Evolutionary conservation across 2,329 filamentous ascomycete genomes (phyloP).

Genomic region (Waltergamsia citrina): DNA sequence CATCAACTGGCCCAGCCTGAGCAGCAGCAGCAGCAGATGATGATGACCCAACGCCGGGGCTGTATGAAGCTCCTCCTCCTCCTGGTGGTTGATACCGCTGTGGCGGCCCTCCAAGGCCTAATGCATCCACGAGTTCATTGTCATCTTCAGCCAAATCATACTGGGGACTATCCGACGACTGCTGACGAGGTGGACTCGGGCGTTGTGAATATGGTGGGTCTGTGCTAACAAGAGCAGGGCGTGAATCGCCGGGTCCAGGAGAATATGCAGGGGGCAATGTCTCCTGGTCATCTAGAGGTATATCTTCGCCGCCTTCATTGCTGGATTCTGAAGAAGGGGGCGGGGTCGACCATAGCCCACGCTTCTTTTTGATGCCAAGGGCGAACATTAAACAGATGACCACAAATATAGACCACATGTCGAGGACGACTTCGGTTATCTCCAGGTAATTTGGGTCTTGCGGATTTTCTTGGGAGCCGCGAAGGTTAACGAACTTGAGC

Average conservation of each 20-base stretch:
- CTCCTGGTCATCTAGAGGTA: background rate
- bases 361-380: slow-evolving; percentile 13
- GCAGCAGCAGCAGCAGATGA: background rate
- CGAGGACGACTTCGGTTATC: slow-evolving; percentile 14
- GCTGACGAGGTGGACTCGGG: background rate
- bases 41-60: background rate
- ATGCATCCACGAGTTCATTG: background rate
- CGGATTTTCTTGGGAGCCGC: background rate
- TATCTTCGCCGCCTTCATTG: slow-evolving; percentile 3
- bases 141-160: background rate
- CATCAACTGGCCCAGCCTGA: slow-evolving; percentile 1
- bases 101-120: background rate
- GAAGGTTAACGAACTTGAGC: slow-evolving; percentile 6
- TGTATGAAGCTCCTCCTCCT: background rate
- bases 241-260: background rate
- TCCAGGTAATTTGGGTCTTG: slow-evolving; percentile 5
- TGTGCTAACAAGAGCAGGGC: background rate
- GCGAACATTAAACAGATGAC: slow-evolving; percentile 14
- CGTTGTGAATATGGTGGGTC: background rate
- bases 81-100: background rate
- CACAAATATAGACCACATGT: slow-evolving; percentile 13
- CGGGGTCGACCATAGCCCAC: slow-evolving; percentile 16
- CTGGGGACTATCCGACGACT: background rate
- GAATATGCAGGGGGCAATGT: slow-evolving; percentile 1
- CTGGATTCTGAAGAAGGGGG: slow-evolving; percentile 7